Evolutionary conservation across 805 yeast species (phyloP).

Genomic region (Metschnikowia cubensis): DNA sequence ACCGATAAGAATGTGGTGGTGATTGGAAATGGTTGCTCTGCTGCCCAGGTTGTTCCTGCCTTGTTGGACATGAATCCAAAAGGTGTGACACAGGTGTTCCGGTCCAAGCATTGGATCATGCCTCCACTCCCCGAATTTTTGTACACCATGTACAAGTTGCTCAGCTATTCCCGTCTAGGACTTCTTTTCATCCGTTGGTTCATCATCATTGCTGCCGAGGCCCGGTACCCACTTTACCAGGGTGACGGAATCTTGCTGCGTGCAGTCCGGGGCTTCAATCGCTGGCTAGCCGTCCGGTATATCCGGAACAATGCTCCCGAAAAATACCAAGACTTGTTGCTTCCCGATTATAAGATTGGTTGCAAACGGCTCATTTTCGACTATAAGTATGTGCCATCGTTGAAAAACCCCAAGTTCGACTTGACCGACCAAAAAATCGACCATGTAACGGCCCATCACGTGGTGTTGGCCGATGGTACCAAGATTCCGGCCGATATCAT

Average conservation of each 20-base stretch:
- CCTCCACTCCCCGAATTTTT: conserved; percentile 33
- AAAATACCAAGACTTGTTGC: conserved; percentile 28
- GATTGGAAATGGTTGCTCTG: conserved; percentile 42
- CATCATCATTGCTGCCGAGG: conserved; percentile 28
- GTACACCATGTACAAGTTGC: conserved; percentile 19
- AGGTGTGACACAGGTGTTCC: conserved; percentile 29
- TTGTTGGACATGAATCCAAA: conserved; percentile 26
- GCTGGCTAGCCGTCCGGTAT: conserved; percentile 19
- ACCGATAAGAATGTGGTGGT: conserved; percentile 35
- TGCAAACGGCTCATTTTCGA: conserved; percentile 41
- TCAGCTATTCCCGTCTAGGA: conserved; percentile 27
- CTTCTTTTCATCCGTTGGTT: conserved; percentile 27
- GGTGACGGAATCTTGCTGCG: conserved; percentile 28
- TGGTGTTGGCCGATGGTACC: conserved; percentile 27
- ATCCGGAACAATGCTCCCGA: conserved; percentile 29
- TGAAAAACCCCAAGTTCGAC: conserved; percentile 29
- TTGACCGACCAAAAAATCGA: conserved; percentile 22
- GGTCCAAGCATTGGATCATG: conserved; percentile 36
- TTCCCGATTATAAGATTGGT: conserved; percentile 39
- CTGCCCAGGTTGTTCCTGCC: conserved; percentile 38
- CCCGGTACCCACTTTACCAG: conserved; percentile 33
- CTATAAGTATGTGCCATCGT: conserved; percentile 31
- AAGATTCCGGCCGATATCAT: conserved; percentile 33
- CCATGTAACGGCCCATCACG: conserved; percentile 26
- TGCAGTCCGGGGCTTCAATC: conserved; percentile 24